A percentile compares a stretch with the other conserved stretches of the same genome.
Evolutionary conservation across 495 filamentous ascomycete species (phyloP).

Genomic region (Amniculicola lignicola): DNA sequence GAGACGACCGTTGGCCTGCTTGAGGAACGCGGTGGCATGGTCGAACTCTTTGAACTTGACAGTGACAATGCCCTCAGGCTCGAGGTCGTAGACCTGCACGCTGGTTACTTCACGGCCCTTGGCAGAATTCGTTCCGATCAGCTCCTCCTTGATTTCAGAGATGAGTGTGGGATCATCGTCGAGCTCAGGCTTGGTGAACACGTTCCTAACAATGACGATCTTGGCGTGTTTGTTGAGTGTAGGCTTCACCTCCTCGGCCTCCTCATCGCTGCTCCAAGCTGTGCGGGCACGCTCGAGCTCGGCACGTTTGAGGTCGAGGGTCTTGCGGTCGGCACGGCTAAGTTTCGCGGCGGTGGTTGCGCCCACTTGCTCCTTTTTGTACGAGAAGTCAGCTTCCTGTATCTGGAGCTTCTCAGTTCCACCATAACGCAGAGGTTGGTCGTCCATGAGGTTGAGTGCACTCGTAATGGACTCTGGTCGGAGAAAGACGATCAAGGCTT

Average conservation of each 20-base stretch:
- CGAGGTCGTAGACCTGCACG: conserved; percentile 61
- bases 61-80: conserved; percentile 77
- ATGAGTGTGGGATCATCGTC: conserved; percentile 79
- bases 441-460: conserved; percentile 88
- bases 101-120: conserved; percentile 75
- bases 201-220: conserved; percentile 83
- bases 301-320: neutral
- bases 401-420: conserved; percentile 69
- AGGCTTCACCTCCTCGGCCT: conserved; percentile 47
- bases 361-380: conserved; percentile 68
- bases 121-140: conserved; percentile 81
- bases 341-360: conserved; percentile 80
- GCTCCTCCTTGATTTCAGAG: conserved; percentile 90
- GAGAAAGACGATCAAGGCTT: conserved; percentile 91
- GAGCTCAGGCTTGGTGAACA: conserved; percentile 88
- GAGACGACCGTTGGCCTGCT: no score
- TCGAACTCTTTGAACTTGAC: conserved; percentile 57
- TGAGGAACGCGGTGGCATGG: neutral
- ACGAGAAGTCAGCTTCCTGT: conserved; percentile 79
- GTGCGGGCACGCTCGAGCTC: conserved; percentile 11
- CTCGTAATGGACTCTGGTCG: conserved; percentile 84
- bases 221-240: conserved; percentile 67
- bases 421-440: conserved; percentile 75
- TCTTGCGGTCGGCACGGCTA: conserved; percentile 61
- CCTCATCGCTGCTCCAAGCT: neutral